Evolutionary conservation across 768 basidiomycete species (phyloP).

Genomic region (Tricholoma saponaceum): DNA sequence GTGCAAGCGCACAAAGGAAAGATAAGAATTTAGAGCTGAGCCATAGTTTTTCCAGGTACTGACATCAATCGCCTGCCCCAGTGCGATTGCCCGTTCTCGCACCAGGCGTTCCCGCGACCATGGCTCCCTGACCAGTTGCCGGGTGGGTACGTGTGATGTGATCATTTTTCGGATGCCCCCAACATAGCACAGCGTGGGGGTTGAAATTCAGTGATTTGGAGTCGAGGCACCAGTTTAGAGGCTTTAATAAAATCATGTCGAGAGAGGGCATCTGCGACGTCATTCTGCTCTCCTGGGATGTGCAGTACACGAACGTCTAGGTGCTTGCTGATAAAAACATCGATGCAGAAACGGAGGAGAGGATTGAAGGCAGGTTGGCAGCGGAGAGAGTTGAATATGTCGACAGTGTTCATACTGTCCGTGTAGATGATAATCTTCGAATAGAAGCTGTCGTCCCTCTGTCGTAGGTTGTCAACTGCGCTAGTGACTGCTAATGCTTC

Average conservation of each 20-base stretch:
- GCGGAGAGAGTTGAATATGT: conserved; percentile 15
- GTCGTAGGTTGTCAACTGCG: conserved; percentile 10
- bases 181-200: conserved; percentile 17
- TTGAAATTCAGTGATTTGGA: conserved; percentile 6
- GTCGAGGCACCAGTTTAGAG: not conserved
- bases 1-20: too few relatives aligned
- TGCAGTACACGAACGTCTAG: conserved; percentile 12
- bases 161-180: not conserved
- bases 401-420: conserved; percentile 19
- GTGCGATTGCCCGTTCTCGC: too few relatives aligned
- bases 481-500: conserved; percentile 14
- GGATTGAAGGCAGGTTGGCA: conserved; percentile 9
- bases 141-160: not conserved
- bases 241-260: conserved; percentile 2
- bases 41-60: too few relatives aligned
- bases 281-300: conserved; percentile 14
- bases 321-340: conserved; percentile 6
- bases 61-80: too few relatives aligned
- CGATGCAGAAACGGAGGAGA: conserved; percentile 12
- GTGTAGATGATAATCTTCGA: conserved; percentile 16
- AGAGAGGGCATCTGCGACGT: conserved; percentile 18
- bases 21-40: not conserved
- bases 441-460: not conserved
- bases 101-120: not conserved
- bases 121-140: not conserved